Base-by-base conservation (phyloP, 169 alveolate species). In the Perkinsus marinus region DNA sequence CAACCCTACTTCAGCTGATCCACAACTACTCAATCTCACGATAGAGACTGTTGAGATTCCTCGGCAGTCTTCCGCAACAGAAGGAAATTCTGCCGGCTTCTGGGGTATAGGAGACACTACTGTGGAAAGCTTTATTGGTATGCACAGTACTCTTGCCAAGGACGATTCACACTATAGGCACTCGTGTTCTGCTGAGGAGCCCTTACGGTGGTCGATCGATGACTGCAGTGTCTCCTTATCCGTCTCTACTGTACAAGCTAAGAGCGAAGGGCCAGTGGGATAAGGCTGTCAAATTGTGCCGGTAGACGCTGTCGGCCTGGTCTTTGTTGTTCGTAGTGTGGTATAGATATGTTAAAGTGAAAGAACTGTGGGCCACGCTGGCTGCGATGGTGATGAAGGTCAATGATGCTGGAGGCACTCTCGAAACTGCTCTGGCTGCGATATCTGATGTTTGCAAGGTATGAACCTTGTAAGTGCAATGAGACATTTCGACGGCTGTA, bases 351-450 rank as follows among this genome's bases (percentile, higher is more conserved):
- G 98, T 96, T 6, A 95, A 95, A 90, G 97, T 96, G 89, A 68
- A 90, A 34, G 95, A 96, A 26, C 92, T 96, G 0, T 96, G 98
- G 98, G 97, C 98, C 39, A 94, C 97, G 22, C 92, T 96, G 19
- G 97, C 97, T 38, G 97, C 97, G 0, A 94, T 95, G 94, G 94
- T 97, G 37, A 93, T 96, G 26, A 92, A 95, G 91, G 95, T 96
- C 13, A 96, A 96, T 57, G 79, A 57, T 16, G 79, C 79, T 57
- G 79, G 79, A 13, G 22, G 22, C 92, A 95, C 97, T 22, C 98
- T 97, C 39, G 98, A 96, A 93, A 96, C 96, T 41, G 97, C 98
- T 26, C 93, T 96, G 22, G 98, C 98, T 26, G 96, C 97, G 13
- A 96, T 96, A 41, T 97, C 96, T 39, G 97, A 96, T 39, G 97